Evolutionary conservation across 495 filamentous ascomycete genomes (phyloP).

Genomic region (Hypoxylon fragiforme): DNA sequence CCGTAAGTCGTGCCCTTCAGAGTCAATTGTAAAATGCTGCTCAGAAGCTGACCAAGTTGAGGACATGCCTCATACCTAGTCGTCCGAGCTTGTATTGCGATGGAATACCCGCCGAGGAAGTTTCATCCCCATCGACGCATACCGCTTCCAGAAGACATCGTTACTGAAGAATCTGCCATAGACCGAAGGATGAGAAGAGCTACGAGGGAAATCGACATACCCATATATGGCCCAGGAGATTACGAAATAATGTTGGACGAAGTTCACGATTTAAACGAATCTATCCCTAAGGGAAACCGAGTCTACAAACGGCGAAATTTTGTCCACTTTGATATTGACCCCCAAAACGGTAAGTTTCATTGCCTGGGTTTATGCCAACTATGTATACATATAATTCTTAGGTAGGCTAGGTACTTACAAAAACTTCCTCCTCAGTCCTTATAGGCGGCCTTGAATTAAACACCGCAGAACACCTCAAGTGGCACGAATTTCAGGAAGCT

Average conservation of each 20-base stretch:
- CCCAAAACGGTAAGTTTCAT: constrained; percentile 11
- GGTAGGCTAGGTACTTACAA: not conserved
- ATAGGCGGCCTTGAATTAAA: not conserved
- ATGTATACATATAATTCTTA: not conserved
- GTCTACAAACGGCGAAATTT: constrained; percentile 1
- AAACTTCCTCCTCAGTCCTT: constrained; percentile 3
- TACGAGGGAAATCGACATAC: too few species aligned
- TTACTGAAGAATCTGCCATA: too few species aligned
- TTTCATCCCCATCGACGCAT: too few species aligned
- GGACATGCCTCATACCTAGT: not conserved
- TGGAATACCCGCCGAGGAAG: constrained; percentile 19
- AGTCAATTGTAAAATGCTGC: too few species aligned
- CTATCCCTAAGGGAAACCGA: not conserved
- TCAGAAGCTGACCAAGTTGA: too few species aligned
- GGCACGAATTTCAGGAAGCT: not conserved
- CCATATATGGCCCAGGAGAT: too few species aligned
- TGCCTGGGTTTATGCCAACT: too few species aligned
- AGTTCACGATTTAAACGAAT: constrained; percentile 16
- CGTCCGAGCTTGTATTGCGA: constrained; percentile 10
- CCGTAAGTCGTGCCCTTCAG: too few species aligned
- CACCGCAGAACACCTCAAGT: not conserved
- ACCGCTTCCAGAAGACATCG: not conserved
- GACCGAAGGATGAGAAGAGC: too few species aligned
- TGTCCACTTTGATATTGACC: constrained; percentile 22
- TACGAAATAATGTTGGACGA: too few species aligned